Conservation (phyloP, 2,329 filamentous ascomycete genomes). For the Xylariaceae sp. region DNA sequence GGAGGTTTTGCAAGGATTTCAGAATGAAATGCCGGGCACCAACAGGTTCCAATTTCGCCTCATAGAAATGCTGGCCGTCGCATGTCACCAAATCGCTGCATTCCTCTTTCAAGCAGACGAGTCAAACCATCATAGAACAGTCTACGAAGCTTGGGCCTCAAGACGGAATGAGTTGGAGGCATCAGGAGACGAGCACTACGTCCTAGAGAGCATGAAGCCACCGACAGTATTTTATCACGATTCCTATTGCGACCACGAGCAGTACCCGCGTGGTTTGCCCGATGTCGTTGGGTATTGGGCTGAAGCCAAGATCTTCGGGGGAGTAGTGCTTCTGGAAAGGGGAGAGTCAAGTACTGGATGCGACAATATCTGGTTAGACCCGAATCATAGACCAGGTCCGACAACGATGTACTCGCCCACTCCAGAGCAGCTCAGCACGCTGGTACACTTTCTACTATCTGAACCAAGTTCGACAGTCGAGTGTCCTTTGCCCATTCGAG, state of each 20-base stretch:
- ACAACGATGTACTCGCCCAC: background rate
- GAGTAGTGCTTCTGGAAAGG: conserved; percentile 28
- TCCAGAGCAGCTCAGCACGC: background rate
- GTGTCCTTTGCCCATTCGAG: background rate
- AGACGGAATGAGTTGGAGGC: background rate
- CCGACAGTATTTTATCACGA: conserved; percentile 26
- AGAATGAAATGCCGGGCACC: background rate
- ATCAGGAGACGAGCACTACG: background rate
- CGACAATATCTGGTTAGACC: background rate
- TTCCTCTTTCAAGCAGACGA: conserved; percentile 20
- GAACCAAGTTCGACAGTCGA: background rate
- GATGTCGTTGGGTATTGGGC: conserved; percentile 30
- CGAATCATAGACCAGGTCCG: background rate
- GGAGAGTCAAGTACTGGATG: background rate
- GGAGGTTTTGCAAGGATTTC: background rate
- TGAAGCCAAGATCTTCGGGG: conserved; percentile 26
- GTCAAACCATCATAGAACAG: conserved; percentile 22
- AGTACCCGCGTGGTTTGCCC: conserved; percentile 28
- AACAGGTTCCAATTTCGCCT: conserved; percentile 14
- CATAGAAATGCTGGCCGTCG: conserved; percentile 29
- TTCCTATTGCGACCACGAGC: conserved; percentile 24
- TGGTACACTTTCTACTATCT: background rate
- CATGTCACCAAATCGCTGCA: conserved; percentile 29
- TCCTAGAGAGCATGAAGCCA: conserved; percentile 1
- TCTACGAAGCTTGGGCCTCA: conserved; percentile 20